Conservation (phyloP, 495 filamentous ascomycete genomes). For the Ramalina intermedia region DNA sequence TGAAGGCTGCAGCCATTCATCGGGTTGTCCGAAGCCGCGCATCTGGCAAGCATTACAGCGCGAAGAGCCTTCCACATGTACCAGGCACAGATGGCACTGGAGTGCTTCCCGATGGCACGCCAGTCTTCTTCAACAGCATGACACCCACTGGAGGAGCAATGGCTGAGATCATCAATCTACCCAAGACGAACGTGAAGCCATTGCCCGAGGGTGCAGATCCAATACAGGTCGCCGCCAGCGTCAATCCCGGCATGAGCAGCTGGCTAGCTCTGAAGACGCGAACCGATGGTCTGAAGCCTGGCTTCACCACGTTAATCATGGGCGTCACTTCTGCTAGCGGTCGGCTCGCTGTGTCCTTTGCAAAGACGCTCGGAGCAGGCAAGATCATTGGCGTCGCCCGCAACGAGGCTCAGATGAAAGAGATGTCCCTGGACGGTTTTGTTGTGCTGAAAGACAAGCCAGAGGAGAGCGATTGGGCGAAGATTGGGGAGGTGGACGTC, state of each 20-base stretch:
- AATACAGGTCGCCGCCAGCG: slow-evolving; percentile 25
- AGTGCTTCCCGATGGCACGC: background rate
- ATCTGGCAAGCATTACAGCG: background rate
- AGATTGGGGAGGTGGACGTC: slow-evolving; percentile 1
- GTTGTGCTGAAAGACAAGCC: background rate
- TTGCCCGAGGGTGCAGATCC: slow-evolving; percentile 25
- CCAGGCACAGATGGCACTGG: background rate
- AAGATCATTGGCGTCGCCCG: background rate
- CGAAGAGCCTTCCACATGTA: background rate
- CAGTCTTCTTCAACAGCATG: background rate
- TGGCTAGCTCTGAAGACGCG: slow-evolving; percentile 15
- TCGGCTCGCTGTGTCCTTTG: background rate
- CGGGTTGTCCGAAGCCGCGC: slow-evolving; percentile 1
- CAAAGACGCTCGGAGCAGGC: background rate
- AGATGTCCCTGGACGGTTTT: background rate
- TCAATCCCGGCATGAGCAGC: slow-evolving; percentile 31
- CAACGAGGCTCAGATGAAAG: background rate
- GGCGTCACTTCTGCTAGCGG: slow-evolving; percentile 1
- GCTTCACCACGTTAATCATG: background rate
- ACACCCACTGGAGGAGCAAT: slow-evolving; percentile 2
- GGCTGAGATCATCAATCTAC: slow-evolving; percentile 25
- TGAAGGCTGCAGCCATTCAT: background rate
- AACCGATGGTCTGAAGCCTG: background rate
- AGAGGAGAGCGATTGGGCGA: background rate
- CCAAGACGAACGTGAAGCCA: slow-evolving; percentile 15